phyloP scores from a whole-genome alignment of 2,329 filamentous ascomycete species.

The Cryphonectria parasitica region DNA sequence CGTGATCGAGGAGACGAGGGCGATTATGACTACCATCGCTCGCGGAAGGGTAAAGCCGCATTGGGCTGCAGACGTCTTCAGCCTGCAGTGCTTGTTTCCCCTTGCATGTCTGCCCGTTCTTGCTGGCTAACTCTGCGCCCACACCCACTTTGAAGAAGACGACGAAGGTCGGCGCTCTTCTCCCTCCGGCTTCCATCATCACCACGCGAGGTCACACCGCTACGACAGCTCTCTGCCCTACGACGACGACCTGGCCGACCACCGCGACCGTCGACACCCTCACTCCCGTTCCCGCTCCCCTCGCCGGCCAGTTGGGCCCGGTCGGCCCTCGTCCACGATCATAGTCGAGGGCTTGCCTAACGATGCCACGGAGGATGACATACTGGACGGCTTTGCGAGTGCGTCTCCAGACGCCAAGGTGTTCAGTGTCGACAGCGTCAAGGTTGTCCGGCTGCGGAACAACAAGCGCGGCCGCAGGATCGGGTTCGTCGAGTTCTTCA shows the following conservation, averaged over 20 bases:
- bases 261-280: slow-evolving; percentile 11
- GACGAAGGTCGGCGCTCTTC: slow-evolving; percentile 17
- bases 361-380: slow-evolving; percentile 53
- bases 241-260: slow-evolving; percentile 26
- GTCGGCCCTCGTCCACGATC: slow-evolving; percentile 40
- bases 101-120: slow-evolving; percentile 11
- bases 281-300: slow-evolving; percentile 23
- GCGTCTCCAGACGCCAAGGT: slow-evolving; percentile 26
- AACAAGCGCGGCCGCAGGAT: slow-evolving; percentile 38
- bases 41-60: slow-evolving; percentile 49
- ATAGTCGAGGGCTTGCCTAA: slow-evolving; percentile 59
- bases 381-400: slow-evolving; percentile 31
- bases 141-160: slow-evolving; percentile 24
- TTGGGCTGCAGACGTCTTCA: slow-evolving; percentile 21
- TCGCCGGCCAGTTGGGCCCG: slow-evolving; percentile 17
- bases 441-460: slow-evolving; percentile 29
- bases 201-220: slow-evolving; percentile 11
- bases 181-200: slow-evolving; percentile 10
- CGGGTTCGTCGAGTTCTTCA: slow-evolving; percentile 47
- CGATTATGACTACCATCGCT: slow-evolving; percentile 47
- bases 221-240: slow-evolving; percentile 27
- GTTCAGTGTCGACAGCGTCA: slow-evolving; percentile 30
- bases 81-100: slow-evolving; percentile 11
- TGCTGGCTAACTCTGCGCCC: slow-evolving; percentile 25
- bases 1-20: slow-evolving; percentile 32